Base-by-base conservation (phyloP, 345 rosid species). In the Boechera retrofracta region DNA sequence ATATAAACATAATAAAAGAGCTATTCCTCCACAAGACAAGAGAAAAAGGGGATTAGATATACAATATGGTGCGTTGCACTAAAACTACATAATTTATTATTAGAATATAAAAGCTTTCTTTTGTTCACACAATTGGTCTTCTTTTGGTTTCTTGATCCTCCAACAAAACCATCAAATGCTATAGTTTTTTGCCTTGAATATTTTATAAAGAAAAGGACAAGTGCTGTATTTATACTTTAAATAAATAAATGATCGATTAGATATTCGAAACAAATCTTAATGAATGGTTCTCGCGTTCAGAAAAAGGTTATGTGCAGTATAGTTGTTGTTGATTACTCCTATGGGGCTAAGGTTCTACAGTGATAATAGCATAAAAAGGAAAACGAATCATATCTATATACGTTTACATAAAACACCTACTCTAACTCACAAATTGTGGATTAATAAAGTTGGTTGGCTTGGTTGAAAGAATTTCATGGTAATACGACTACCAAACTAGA, bases 161-260 rank as follows among this genome's bases (percentile, higher is more conserved):
- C 58, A 72, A 79, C 82, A 79, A 73, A 64, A 68, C 74, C 42
- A 73, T 68, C 60, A 73, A 79, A 79, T 61, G 62, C 60, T 31
- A 41, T 67, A 60, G 69, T 68, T 60, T 71, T 49, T 31, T 53
- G 39, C 45, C 33, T 59, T 63, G 57, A 44, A 60, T 67, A 66
- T 72, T 11, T 51, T 66, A 58, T 33, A 60, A 78, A 67, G 42
- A 73, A 67, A 72, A 78, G 32, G 69, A 67, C 74, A 67, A 73
- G 59, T 79, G 82, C 56, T 67, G 56, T 48, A 13, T 55, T 53
- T 9, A 16, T 70, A 64, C 21, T 28, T 28, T 28, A 49, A 8
- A 49, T 66, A 42, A 16, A 47, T 21, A 29, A 57, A 56, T 77
- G 72, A 56, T 71, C 24, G 42, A 10, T 51, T 51, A 55, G 5